Base-by-base conservation (phyloP, 176 grass and related monocot species). In the Eragrostis nindensis region DNA sequence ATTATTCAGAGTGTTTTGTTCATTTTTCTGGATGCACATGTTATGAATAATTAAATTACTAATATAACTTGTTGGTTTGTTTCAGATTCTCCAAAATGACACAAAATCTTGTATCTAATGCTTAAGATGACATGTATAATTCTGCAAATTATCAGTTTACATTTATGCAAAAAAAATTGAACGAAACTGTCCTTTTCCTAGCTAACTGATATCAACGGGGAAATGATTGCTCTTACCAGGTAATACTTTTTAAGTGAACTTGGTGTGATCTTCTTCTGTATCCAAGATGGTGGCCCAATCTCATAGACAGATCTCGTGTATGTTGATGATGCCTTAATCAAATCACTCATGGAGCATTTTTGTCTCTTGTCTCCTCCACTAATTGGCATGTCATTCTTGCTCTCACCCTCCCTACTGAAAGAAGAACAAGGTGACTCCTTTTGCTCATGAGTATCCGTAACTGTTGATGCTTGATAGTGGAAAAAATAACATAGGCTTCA, bases 241-340 rank as follows among this genome's bases (percentile, higher is more conserved):
- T 36, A 36, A 25, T 22, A 10, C 5, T 54, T 54, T 25, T 3
- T 40, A 68, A 79, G 39, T 40, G 77, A 68, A 62, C 26, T 54
- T 7, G 11, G 4, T 24, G 16, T 87, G 1, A 82, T 82, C 72
- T 87, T 17, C 55, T 87, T 87, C 52, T 53, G 80, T 87, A 82
- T 82, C 71, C 71, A 87, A 53, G 85, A 50, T 2, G 32, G 64
- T 2, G 65, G 43, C 17, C 78, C 85, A 82, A 62, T 70, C 5
- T 87, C 44, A 15, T 53, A 70, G 55, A 60, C 21, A 49, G 47
- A 68, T 40, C 0, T 53, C 10, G 8, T 42, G 47, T 26, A 79
- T 18, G 25, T 7, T 57, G n/a, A 11, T 17, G 13, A 24, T 53
- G 32, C 13, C 62, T 66, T 52, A 12, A 7, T 79, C 19, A 67